A percentile compares a stretch with the other conserved stretches of the same genome.
Conservation (phyloP, 2,329 filamentous ascomycete species). For the Mollisiaceae sp. region DNA sequence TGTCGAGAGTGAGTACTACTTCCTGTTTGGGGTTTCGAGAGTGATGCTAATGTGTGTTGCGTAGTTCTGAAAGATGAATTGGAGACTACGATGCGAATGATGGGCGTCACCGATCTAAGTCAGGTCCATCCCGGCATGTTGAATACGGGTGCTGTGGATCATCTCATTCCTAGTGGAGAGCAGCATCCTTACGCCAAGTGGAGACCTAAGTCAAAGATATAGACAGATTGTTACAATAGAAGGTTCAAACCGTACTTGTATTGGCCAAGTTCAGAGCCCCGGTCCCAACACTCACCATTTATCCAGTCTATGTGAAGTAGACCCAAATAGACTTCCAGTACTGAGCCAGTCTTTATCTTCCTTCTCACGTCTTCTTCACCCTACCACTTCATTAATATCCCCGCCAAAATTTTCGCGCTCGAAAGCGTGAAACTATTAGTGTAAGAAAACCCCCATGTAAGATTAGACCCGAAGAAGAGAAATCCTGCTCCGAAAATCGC, state of each 20-base stretch:
- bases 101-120: slow-evolving; percentile 65
- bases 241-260: background rate
- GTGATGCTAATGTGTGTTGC: slow-evolving; percentile 19
- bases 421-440: no score
- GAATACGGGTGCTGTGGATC: slow-evolving; percentile 57
- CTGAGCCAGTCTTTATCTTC: no score
- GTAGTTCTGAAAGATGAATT: slow-evolving; percentile 63
- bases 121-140: slow-evolving; percentile 66
- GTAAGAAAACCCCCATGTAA: no score
- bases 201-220: slow-evolving; percentile 41
- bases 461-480: no score
- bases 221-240: slow-evolving; percentile 5
- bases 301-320: no score
- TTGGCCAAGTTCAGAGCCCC: background rate
- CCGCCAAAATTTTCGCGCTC: no score
- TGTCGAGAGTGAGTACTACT: slow-evolving; percentile 54
- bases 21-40: background rate
- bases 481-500: no score
- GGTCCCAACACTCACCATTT: no score
- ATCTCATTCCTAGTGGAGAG: slow-evolving; percentile 49
- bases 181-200: slow-evolving; percentile 52
- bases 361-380: no score
- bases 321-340: no score
- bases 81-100: slow-evolving; percentile 68
- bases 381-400: no score